These are phyloP conservation scores for Phytophthora kernoviae DNA, from an alignment of 352 stramenopile genomes.

Conservation along the genomic window DNA sequence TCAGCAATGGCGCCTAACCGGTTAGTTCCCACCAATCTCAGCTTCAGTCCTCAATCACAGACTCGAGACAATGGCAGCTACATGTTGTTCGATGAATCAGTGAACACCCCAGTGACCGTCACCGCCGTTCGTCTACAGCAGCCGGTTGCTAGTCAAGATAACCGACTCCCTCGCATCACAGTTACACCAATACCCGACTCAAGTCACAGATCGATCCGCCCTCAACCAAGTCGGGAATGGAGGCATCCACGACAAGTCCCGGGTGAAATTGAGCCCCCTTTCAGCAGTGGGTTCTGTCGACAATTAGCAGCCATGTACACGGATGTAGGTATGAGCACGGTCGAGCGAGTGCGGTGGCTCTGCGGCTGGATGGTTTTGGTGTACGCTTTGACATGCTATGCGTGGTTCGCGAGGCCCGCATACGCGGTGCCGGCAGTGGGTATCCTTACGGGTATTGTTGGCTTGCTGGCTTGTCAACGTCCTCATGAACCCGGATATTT, in stretches of 20 bases:
- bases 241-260: constrained; percentile 5
- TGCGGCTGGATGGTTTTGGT: constrained; percentile 41
- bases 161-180: constrained; percentile 12
- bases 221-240: background rate
- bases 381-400: constrained; percentile 40
- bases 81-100: constrained; percentile 10
- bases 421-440: constrained; percentile 37
- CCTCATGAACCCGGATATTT: constrained; percentile 31
- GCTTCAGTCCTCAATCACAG: background rate
- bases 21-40: background rate
- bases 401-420: constrained; percentile 33
- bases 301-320: constrained; percentile 40
- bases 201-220: constrained; percentile 1
- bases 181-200: constrained; percentile 7
- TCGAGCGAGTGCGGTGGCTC: constrained; percentile 42
- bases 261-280: constrained; percentile 16
- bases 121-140: constrained; percentile 4
- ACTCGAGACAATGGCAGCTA: constrained; percentile 13
- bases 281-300: constrained; percentile 19
- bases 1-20: no score
- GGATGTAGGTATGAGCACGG: constrained; percentile 37
- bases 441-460: constrained; percentile 28
- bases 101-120: constrained; percentile 3
- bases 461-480: constrained; percentile 34
- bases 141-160: constrained; percentile 3